Conservation (phyloP, 805 yeast species). For the Metschnikowia kofuensis region DNA sequence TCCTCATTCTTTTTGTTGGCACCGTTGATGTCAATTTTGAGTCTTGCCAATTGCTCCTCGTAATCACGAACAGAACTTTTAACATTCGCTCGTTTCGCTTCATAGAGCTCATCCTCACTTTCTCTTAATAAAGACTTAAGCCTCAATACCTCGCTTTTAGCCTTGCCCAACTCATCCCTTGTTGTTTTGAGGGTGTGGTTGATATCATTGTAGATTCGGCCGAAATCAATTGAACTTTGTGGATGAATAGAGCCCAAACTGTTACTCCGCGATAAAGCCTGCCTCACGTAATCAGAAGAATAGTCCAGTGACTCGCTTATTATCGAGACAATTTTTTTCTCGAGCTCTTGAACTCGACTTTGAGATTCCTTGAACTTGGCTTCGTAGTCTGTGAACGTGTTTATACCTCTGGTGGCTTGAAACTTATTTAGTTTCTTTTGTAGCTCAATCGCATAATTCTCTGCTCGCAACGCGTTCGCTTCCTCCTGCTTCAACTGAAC, state of each 20-base stretch:
- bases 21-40: conserved; percentile 57
- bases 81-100: conserved; percentile 40
- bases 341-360: conserved; percentile 31
- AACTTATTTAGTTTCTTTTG: conserved; percentile 42
- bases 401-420: conserved; percentile 40
- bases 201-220: conserved; percentile 49
- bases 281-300: conserved; percentile 3
- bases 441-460: conserved; percentile 43
- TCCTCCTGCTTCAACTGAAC: conserved; percentile 51
- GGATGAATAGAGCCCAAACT: conserved; percentile 29
- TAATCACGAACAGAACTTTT: conserved; percentile 34
- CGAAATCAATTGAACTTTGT: conserved; percentile 38
- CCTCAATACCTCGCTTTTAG: conserved; percentile 41
- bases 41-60: conserved; percentile 42
- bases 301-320: conserved; percentile 9
- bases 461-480: conserved; percentile 49
- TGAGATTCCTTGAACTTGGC: conserved; percentile 36
- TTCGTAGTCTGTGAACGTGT: conserved; percentile 34
- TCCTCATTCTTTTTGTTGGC: conserved; percentile 55
- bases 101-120: conserved; percentile 43
- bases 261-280: conserved; percentile 28
- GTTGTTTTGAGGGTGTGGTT: conserved; percentile 43
- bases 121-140: conserved; percentile 41
- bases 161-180: conserved; percentile 40
- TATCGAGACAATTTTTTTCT: conserved; percentile 21